A percentile compares a stretch with the other conserved stretches of the same genome.
Conservation (phyloP, 2,329 filamentous ascomycete genomes). For the Leptodontidium sp. region DNA sequence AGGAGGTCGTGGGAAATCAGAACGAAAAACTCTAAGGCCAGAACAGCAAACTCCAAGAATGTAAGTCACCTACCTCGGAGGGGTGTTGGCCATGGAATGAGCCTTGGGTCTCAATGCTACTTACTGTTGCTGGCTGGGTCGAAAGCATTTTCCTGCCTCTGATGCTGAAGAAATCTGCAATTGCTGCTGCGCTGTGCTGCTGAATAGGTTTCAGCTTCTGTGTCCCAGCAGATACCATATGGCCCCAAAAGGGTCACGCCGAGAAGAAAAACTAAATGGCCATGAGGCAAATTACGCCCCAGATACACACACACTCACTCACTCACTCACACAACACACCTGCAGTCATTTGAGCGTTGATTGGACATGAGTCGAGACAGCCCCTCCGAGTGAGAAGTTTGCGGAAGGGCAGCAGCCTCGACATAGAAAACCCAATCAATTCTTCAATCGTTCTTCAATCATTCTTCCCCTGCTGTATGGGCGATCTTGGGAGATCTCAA, state of each 20-base stretch:
- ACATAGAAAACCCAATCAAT: neutral
- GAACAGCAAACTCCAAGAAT: too few species aligned
- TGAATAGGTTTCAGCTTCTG: conserved; percentile 12
- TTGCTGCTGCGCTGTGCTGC: conserved; percentile 1
- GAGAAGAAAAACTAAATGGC: conserved; percentile 4
- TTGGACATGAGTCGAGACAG: neutral
- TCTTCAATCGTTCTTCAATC: neutral
- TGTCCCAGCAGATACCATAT: neutral
- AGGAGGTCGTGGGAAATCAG: too few species aligned
- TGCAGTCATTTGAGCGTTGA: neutral
- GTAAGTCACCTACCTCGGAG: too few species aligned
- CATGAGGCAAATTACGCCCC: conserved; percentile 15
- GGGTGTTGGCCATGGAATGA: too few species aligned
- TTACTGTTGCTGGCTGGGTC: too few species aligned
- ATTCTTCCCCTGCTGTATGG: neutral
- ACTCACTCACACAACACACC: neutral
- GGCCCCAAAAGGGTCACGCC: conserved; percentile 10
- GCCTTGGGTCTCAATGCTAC: too few species aligned
- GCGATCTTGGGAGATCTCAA: neutral
- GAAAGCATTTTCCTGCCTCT: too few species aligned
- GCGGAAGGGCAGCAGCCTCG: neutral
- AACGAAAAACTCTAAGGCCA: too few species aligned
- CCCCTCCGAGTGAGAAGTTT: neutral
- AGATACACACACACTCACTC: neutral
- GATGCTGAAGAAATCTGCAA: too few species aligned